These are phyloP conservation scores for Trichoderma koningiopsis DNA, from an alignment of 2,329 filamentous ascomycete genomes.

Conservation along the genomic window DNA sequence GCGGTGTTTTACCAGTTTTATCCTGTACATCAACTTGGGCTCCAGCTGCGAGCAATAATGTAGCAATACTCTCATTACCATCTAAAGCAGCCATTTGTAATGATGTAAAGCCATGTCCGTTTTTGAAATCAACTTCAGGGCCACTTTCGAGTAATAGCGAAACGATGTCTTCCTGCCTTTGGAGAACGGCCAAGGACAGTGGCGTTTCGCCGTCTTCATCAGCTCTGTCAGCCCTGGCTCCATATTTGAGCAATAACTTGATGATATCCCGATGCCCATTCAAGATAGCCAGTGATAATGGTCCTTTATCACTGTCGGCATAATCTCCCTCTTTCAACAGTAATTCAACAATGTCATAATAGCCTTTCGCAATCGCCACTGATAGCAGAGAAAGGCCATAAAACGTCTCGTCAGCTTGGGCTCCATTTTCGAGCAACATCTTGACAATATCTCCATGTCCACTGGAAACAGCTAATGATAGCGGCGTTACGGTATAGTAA, in stretches of 20 bases:
- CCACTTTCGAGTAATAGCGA: background rate
- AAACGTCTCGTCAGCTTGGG: background rate
- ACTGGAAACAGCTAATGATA: background rate
- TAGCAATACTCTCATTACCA: background rate
- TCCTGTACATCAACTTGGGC: background rate
- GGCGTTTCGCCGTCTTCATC: background rate
- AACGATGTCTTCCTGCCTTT: background rate
- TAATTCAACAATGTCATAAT: background rate
- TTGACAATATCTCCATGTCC: background rate
- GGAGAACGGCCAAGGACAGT: background rate
- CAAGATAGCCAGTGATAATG: background rate
- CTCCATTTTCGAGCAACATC: background rate
- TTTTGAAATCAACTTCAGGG: background rate
- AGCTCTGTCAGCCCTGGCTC: background rate
- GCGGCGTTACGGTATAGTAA: background rate
- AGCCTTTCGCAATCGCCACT: background rate
- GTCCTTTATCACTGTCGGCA: background rate
- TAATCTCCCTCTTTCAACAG: background rate
- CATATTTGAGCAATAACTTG: background rate
- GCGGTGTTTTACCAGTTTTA: background rate
- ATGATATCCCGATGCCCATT: background rate
- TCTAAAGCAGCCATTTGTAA: background rate
- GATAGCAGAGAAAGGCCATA: background rate
- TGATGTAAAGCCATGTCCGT: background rate
- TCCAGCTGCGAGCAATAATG: background rate